phyloP scores from a whole-genome alignment of 495 filamentous ascomycete species.

The Aspergillus incahuasiensis region DNA sequence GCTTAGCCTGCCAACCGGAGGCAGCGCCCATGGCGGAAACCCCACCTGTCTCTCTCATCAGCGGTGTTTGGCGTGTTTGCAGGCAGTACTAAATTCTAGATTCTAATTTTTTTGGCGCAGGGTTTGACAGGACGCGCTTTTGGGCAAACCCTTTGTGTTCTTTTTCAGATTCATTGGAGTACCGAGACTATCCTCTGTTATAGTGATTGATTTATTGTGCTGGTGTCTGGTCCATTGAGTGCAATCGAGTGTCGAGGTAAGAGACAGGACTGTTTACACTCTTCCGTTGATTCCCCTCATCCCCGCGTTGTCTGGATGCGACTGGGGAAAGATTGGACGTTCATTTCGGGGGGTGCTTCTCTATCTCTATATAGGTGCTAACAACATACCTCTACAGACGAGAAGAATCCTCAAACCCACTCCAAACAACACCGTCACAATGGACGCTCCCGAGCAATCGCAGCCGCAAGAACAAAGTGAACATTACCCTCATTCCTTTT shows the following conservation, averaged over 20 bases:
- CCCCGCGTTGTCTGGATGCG: neutral
- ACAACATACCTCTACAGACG: neutral
- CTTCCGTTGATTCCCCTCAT: neutral
- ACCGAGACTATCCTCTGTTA: neutral
- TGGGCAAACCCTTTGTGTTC: neutral
- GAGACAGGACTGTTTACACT: neutral
- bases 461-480: conserved; percentile 38
- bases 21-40: neutral
- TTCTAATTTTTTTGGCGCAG: conserved; percentile 19
- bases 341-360: too few relatives aligned
- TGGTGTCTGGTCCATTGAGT: neutral
- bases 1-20: conserved; percentile 21
- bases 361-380: neutral
- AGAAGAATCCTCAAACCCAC: neutral
- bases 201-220: neutral
- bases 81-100: conserved; percentile 14
- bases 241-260: conserved; percentile 1
- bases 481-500: conserved; percentile 10
- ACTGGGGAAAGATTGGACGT: neutral
- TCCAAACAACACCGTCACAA: conserved; percentile 13
- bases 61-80: conserved; percentile 27
- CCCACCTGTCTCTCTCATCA: conserved; percentile 19
- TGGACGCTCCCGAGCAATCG: conserved; percentile 32
- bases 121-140: conserved; percentile 1
- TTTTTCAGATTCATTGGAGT: neutral